Conservation (phyloP, 331 rosid genomes). For the Acacia pycnantha region DNA sequence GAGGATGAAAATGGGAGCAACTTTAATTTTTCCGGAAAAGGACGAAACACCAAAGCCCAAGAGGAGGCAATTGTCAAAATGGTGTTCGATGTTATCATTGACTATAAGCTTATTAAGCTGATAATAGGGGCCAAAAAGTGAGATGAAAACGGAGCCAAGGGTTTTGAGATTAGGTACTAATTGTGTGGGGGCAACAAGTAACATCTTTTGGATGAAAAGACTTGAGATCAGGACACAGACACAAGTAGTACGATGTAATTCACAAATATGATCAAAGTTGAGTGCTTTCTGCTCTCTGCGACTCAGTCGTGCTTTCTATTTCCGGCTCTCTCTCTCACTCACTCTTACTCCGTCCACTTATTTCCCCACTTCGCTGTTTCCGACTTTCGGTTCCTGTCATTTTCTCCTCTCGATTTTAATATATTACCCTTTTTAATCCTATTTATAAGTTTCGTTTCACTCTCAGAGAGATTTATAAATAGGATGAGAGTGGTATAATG, state of each 20-base stretch:
- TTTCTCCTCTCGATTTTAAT: background rate
- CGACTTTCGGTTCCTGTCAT: background rate
- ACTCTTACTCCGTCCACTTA: background rate
- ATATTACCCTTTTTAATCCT: too few species aligned
- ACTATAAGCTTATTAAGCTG: background rate
- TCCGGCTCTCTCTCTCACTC: background rate
- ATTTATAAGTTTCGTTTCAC: too few species aligned
- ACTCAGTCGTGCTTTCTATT: conserved; percentile 6
- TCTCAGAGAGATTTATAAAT: too few species aligned
- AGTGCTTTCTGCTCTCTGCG: background rate
- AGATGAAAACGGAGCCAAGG: background rate
- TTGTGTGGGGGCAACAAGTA: background rate
- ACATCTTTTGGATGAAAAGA: conserved; percentile 26
- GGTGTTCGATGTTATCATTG: conserved; percentile 27
- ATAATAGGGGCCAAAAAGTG: background rate
- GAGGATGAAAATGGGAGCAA: conserved; percentile 8
- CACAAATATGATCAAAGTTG: background rate
- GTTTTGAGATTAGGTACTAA: background rate
- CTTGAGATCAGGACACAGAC: conserved; percentile 37
- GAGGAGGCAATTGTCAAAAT: background rate
- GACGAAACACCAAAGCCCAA: background rate
- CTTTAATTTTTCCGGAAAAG: conserved; percentile 20
- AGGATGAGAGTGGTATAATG: too few species aligned
- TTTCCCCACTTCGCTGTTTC: background rate
- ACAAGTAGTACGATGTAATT: background rate